Evolutionary conservation across 1,284 basidiomycete genomes (phyloP), one percentile per base, ranked within the genome.

Genomic region (Apiotrichum porosum): DNA sequence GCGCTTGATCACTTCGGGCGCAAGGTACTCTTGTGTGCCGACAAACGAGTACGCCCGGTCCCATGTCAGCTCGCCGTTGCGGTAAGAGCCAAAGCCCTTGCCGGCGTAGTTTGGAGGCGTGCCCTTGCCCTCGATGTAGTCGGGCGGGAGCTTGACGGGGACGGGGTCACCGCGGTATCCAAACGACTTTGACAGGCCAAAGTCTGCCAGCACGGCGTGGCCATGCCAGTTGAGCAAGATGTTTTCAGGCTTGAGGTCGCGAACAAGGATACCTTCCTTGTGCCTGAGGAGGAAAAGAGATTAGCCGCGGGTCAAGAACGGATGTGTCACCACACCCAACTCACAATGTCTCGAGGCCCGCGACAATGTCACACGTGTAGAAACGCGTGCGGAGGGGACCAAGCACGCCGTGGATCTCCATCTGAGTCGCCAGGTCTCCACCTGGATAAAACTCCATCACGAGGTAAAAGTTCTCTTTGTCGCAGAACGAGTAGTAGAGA

Each of bases 401-500:
- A 14, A 97, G 77, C 42, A 89, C 80, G 13, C 93, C 92, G 86
- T 91, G 93, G 36, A 91, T 82, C 43, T 91, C 90, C 54, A 97
- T 83, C 72, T 97, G 93, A 13, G 93, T 97, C 9, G 93, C 93
- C 35, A 97, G 80, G 72, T 97, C 94, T 44, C 94, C 93, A 36
- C 93, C 93, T 32, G 90, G 88, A 65, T 95, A 91, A 75, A 95
- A 95, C 71, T 95, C 91, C 57, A 69, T 64, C 21, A 69, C 68
- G 37, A 72, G 59, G 58, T 91, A 95, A 50, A 97, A 75, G 67
- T 94, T 92, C 70, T 94, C 89, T 71, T 86, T 85, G 74, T 97
- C 92, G 69, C 94, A 90, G 76, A 97, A 97, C 71, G 87, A 88
- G 84, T 88, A 93, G 81, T 89, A 88, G 13, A 97, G 80, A 68